Evolutionary conservation across 129 eudicot genomes (phyloP), one percentile per base, ranked within the genome.

Genomic region (Solidago caesia): DNA sequence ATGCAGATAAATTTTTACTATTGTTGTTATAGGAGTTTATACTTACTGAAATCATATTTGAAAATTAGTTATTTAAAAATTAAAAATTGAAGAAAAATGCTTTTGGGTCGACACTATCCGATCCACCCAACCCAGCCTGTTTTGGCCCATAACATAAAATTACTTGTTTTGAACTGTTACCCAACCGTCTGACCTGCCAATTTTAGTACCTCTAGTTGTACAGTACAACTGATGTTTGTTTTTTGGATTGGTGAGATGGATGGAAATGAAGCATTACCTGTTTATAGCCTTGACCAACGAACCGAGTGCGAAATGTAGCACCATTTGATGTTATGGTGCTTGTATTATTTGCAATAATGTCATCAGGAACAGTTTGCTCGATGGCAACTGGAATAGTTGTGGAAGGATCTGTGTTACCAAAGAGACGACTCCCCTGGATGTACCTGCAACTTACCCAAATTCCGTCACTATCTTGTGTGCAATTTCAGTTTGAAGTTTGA

Each of bases 271-370:
- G 45, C 42, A 12, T 69, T 81, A 89, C 96, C 89, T 94, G 97
- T 81, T 94, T 94, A 81, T 94, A 94, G 15, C 97, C 97, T 76
- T 94, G 98, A 73, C 98, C 98, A 68, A 94, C 82, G 29, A 94
- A 86, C 25, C 93, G 92, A 62, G 96, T 84, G 63, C 88, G 96
- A 7, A 94, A 82, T 41, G 96, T 88, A 21, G 89, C 62, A 33
- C 82, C 68, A 27, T 63, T 27, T 73, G 87, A 80, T 44, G 80
- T 75, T 29, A 86, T 59, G 48, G 83, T 71, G 71, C 60, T 76
- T 64, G 87, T 60, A 13, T 74, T 77, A 67, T 56, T 77, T 64
- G 72, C 74, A 55, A 72, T 79, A 49, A 79, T 56, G 2, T 58
- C 75, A 51, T 88, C 92, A 7, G 86, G 64, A 64, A 46, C 76